These are phyloP conservation scores for Neurospora discreta DNA, from an alignment of 495 filamentous ascomycete genomes.

Conservation along the genomic window DNA sequence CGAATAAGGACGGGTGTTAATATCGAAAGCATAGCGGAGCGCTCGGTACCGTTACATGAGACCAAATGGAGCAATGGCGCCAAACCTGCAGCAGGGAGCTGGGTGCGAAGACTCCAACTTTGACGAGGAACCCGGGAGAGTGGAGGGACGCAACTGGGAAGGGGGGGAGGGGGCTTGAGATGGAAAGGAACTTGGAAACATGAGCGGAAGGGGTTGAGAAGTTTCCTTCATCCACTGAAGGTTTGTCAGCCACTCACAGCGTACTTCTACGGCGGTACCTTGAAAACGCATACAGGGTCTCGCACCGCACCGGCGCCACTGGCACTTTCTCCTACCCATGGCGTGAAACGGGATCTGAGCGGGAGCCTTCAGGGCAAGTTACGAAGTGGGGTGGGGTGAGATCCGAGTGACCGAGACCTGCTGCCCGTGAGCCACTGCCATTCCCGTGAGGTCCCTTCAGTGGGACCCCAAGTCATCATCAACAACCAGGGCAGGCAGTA, in stretches of 20 bases:
- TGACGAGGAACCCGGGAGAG: neutral
- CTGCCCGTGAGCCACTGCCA: no score
- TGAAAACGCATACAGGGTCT: neutral
- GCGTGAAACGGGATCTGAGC: neutral
- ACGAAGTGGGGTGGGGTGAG: neutral
- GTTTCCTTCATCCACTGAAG: neutral
- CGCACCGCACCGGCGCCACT: neutral
- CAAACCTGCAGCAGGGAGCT: neutral
- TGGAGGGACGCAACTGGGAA: neutral
- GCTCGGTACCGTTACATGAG: neutral
- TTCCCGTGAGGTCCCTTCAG: no score
- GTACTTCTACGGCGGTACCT: neutral
- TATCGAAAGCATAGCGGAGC: neutral
- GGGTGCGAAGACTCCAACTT: neutral
- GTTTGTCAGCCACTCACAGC: neutral
- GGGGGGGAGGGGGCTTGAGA: neutral
- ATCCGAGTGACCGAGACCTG: neutral
- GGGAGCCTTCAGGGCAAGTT: neutral
- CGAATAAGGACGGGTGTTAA: neutral
- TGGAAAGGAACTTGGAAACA: neutral
- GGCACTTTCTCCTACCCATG: neutral
- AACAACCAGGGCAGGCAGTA: no score
- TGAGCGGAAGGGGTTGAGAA: neutral
- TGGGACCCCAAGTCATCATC: no score
- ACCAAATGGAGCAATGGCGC: neutral